phyloP scores from a whole-genome alignment of 768 basidiomycete species.

The Mycena galericulata region DNA sequence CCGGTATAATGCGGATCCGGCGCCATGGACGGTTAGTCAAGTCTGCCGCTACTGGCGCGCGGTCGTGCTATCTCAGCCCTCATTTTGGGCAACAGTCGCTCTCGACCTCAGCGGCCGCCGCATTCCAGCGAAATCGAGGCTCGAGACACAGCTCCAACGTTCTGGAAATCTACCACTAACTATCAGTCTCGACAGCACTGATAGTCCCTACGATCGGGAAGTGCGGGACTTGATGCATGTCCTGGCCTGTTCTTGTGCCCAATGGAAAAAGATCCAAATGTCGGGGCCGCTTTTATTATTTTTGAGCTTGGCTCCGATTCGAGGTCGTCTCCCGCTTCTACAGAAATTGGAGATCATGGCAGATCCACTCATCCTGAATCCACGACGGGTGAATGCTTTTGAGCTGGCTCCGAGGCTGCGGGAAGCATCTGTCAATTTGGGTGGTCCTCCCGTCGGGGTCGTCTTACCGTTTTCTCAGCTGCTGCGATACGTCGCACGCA shows the following conservation, averaged over 20 bases:
- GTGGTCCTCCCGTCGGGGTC: neutral
- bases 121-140: neutral
- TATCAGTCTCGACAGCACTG: neutral
- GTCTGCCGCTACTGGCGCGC: conserved; percentile 20
- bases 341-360: neutral
- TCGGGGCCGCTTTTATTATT: neutral
- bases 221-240: neutral
- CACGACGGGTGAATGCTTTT: neutral
- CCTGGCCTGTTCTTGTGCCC: conserved; percentile 1
- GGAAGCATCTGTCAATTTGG: neutral
- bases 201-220: neutral
- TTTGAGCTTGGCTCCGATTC: neutral
- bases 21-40: conserved; percentile 3
- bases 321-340: conserved; percentile 1
- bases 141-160: conserved; percentile 9
- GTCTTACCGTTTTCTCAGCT: neutral
- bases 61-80: neutral
- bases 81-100: conserved; percentile 6
- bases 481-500: neutral
- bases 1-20: too few relatives aligned
- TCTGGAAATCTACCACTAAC: neutral
- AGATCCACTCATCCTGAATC: neutral
- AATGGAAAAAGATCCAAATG: neutral
- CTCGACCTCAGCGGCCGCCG: neutral
- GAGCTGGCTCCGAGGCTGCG: conserved; percentile 1